These are phyloP conservation scores for Polytrichum formosum DNA, from an alignment of 225 moss, liverwort and hornwort species.

Conservation along the genomic window DNA sequence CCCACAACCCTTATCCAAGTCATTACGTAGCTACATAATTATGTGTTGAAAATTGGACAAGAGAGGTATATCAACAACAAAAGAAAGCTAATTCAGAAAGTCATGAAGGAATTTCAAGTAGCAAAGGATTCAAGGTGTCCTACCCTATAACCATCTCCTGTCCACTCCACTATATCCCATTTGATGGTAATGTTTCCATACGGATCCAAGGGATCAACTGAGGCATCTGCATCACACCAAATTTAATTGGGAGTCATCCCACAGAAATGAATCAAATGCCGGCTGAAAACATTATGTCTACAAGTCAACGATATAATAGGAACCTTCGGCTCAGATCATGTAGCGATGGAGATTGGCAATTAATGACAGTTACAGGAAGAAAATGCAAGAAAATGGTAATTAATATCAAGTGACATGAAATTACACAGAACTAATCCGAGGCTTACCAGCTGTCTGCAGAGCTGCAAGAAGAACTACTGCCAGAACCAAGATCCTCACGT, in stretches of 20 bases:
- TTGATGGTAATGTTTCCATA: conserved; percentile 51
- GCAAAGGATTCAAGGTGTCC: not conserved
- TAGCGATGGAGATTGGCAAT: too few relatives aligned
- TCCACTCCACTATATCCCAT: conserved; percentile 63
- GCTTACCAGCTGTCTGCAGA: conserved; percentile 27
- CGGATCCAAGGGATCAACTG: conserved; percentile 40
- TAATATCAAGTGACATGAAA: not conserved
- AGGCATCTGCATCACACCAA: conserved; percentile 38
- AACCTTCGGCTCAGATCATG: too few relatives aligned
- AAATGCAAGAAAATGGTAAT: not conserved
- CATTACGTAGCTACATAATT: not conserved
- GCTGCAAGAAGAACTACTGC: conserved; percentile 17
- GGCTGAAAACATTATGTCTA: not conserved
- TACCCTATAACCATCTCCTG: conserved; percentile 54
- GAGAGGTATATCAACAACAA: not conserved
- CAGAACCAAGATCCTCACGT: conserved; percentile 13
- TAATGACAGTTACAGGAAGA: not conserved
- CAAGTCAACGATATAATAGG: too few relatives aligned
- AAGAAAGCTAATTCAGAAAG: not conserved
- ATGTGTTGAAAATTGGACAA: not conserved
- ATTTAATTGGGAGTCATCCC: not conserved
- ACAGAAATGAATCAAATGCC: not conserved
- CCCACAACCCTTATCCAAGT: not conserved
- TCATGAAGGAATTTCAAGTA: not conserved
- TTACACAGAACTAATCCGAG: not conserved